These are phyloP conservation scores for Xylaria flabelliformis DNA, from an alignment of 495 filamentous ascomycete genomes.

Conservation along the genomic window DNA sequence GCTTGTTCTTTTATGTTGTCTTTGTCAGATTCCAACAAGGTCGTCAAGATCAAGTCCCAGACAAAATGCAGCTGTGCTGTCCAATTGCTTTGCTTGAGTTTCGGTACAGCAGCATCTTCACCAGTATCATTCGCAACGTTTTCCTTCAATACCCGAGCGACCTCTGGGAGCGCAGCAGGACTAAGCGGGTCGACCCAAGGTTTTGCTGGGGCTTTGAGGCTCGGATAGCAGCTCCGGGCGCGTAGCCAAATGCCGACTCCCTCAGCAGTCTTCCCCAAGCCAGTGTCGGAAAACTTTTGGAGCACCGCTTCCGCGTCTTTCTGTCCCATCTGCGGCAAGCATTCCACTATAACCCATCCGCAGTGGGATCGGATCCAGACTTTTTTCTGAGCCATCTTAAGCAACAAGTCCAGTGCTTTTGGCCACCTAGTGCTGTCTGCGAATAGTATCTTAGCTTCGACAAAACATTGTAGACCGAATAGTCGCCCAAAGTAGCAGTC, in stretches of 20 bases:
- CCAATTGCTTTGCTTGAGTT: slow-evolving; percentile 66
- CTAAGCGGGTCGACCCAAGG: slow-evolving; percentile 82
- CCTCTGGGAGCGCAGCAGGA: slow-evolving; percentile 61
- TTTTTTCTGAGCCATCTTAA: slow-evolving; percentile 68
- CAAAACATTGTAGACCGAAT: slow-evolving; percentile 85
- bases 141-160: slow-evolving; percentile 82
- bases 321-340: slow-evolving; percentile 55
- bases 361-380: slow-evolving; percentile 90
- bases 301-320: slow-evolving; percentile 66
- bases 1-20: slow-evolving; percentile 59
- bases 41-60: slow-evolving; percentile 76
- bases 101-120: slow-evolving; percentile 49
- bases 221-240: slow-evolving; percentile 66
- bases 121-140: slow-evolving; percentile 62
- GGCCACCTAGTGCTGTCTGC: slow-evolving; percentile 64
- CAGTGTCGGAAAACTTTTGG: slow-evolving; percentile 63
- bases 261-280: slow-evolving; percentile 78
- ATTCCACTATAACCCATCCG: slow-evolving; percentile 70
- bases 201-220: slow-evolving; percentile 66
- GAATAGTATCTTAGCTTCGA: slow-evolving; percentile 77
- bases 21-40: slow-evolving; percentile 53
- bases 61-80: slow-evolving; percentile 84
- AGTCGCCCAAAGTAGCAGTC: slow-evolving; percentile 85
- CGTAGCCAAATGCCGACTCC: slow-evolving; percentile 88
- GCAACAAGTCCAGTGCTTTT: slow-evolving; percentile 63